Conservation (phyloP, 2,329 filamentous ascomycete genomes). For the Pseudogymnoascus sp. region DNA sequence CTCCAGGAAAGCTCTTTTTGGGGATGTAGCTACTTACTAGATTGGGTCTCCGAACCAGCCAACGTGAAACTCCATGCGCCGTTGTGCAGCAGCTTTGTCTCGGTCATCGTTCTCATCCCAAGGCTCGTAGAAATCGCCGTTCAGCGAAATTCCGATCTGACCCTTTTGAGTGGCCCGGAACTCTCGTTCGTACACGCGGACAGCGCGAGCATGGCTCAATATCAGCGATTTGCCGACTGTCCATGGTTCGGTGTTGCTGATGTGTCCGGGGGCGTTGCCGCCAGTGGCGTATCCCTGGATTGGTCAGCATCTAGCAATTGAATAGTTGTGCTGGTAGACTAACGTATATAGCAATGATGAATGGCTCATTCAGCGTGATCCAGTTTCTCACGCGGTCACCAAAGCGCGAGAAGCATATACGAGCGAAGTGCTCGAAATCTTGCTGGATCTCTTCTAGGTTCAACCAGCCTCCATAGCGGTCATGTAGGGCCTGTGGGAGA, state of each 20-base stretch:
- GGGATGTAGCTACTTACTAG: constrained; percentile 23
- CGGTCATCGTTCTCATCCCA: constrained; percentile 20
- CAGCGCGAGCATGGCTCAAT: constrained; percentile 22
- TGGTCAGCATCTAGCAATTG: background rate
- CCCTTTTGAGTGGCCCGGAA: constrained; percentile 21
- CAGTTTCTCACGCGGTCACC: constrained; percentile 32
- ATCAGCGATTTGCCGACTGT: constrained; percentile 23
- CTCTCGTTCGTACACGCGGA: constrained; percentile 19
- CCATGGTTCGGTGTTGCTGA: constrained; percentile 24
- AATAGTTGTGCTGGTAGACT: constrained; percentile 2
- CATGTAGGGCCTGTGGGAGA: constrained; percentile 29
- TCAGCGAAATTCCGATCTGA: constrained; percentile 19
- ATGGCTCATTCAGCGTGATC: constrained; percentile 37
- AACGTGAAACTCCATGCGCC: constrained; percentile 24
- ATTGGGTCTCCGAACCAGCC: constrained; percentile 27
- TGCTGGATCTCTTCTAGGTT: constrained; percentile 23
- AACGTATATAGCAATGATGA: constrained; percentile 26
- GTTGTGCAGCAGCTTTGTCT: constrained; percentile 21
- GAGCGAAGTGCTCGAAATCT: constrained; percentile 35
- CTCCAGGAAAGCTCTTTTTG: background rate
- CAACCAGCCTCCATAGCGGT: constrained; percentile 34
- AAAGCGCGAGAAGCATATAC: constrained; percentile 31
- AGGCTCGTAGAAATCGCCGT: constrained; percentile 25
- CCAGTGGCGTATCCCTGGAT: constrained; percentile 20
- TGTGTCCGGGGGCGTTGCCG: constrained; percentile 22